These are phyloP conservation scores for Basidioascus undulatus DNA, from an alignment of 768 basidiomycete species.

Conservation along the genomic window DNA sequence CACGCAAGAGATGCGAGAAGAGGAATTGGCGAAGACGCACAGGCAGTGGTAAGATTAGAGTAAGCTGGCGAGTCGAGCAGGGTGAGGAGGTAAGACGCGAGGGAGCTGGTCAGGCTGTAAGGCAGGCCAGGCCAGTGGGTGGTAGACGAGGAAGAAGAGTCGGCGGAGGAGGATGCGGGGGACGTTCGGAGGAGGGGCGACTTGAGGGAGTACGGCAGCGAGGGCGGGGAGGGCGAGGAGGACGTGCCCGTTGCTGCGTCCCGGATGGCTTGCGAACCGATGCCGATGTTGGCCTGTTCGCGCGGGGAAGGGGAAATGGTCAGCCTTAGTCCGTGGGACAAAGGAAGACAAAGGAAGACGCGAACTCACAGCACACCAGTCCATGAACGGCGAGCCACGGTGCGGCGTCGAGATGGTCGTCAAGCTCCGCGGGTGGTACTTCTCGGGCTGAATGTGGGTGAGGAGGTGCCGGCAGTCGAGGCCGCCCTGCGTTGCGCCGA, in stretches of 20 bases:
- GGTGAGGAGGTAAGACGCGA: constrained; percentile 66
- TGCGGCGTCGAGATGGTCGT: constrained; percentile 84
- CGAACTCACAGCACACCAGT: constrained; percentile 69
- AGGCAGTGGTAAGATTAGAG: constrained; percentile 67
- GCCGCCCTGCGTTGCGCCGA: constrained; percentile 30
- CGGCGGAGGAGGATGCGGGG: too few species aligned
- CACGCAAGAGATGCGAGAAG: too few species aligned
- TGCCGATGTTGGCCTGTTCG: constrained; percentile 79
- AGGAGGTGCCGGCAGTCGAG: constrained; percentile 85
- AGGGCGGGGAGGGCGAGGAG: constrained; percentile 4
- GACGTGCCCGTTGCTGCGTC: constrained; percentile 13
- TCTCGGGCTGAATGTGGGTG: constrained; percentile 50
- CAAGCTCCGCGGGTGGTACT: constrained; percentile 65
- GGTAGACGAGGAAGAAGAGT: constrained; percentile 7
- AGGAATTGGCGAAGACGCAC: constrained; percentile 27
- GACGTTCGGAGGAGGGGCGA: constrained; percentile 23
- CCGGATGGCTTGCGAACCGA: constrained; percentile 28
- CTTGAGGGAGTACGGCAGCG: constrained; percentile 23
- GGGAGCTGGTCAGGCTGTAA: constrained; percentile 47
- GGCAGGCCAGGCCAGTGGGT: constrained; percentile 22
- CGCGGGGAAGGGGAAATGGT: neutral
- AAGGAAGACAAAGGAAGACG: neutral
- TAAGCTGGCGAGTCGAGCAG: constrained; percentile 92
- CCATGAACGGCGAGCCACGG: constrained; percentile 93
- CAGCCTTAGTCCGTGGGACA: neutral